Evolutionary conservation across 305 asterid genomes (phyloP), one percentile per base, ranked within the genome.

Genomic region (Fraxinus albicans): DNA sequence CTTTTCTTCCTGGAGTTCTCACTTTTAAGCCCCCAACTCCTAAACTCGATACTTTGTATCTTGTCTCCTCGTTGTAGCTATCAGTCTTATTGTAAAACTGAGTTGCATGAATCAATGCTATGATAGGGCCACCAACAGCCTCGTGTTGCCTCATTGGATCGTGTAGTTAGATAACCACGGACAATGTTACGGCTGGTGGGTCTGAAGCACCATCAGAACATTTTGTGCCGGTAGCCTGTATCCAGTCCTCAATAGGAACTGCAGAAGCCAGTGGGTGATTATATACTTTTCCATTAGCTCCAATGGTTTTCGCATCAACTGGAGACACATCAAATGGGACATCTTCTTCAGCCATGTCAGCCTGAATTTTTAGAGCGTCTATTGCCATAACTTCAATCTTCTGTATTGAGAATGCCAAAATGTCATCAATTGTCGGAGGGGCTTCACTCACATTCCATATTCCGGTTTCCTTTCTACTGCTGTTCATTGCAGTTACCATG

Each of bases 41-140:
- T 40, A 96, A 23, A 40, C 89, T 91, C 15, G 58, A 85, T 44
- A 94, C 93, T 80, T 90, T 90, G 77, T 88, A 89, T 89, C 73
- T 88, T 86, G 73, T 86, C 90, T 92, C 97, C 72, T 86, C 98
- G 6, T 84, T 80, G 12, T 82, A 80, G 19, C 29, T 69, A 3
- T 76, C 77, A 0, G 65, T 10, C 34, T 84, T 58, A 27, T 50
- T 81, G 0, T 44, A 78, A 0, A 34, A 80, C 0, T 36, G 79
- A 7, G 84, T 80, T 25, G 92, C 91, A 35, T 91, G 94, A 34
- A 93, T 86, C 84, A 92, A 33, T 0, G 88, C 96, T 36, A 94
- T 87, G 95, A 93, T 83, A 1, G 99, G 98, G 23, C 95, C 93
- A 44, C 99, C 98, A 15, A 96, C 98, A 0, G 94, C 92, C 90